phyloP scores from a whole-genome alignment of 2,329 filamentous ascomycete genomes.

The Botrytis porri region DNA sequence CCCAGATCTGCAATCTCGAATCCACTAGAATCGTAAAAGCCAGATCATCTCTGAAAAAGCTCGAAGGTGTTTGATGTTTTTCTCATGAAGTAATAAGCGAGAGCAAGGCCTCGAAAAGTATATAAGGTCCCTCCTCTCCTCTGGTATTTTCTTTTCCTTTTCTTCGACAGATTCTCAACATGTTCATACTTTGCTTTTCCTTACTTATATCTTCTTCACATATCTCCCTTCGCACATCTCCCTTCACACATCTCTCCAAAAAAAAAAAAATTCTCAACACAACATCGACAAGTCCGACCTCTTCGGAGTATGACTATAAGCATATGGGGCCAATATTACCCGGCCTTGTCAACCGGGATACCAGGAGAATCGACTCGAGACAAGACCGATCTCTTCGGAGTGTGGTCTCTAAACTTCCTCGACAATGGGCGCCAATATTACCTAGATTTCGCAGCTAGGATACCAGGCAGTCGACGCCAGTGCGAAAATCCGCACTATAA shows the following conservation, averaged over 20 bases:
- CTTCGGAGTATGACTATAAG: not conserved
- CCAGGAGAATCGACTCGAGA: not conserved
- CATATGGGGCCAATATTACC: not conserved
- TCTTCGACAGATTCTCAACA: not conserved
- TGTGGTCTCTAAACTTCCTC: not conserved
- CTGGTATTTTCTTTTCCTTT: not conserved
- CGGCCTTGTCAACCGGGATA: not conserved
- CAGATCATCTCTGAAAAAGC: not conserved
- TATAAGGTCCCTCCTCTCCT: not conserved
- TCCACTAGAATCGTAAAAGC: not conserved
- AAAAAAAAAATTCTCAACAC: no score
- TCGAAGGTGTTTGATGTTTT: not conserved
- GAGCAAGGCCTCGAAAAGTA: not conserved
- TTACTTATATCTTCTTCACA: not conserved
- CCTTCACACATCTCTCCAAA: no score
- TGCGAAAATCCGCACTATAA: no score
- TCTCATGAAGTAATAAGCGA: not conserved
- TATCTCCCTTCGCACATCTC: not conserved
- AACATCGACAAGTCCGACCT: not conserved
- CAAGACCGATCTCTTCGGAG: not conserved
- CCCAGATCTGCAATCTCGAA: not conserved
- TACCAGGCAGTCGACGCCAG: not conserved
- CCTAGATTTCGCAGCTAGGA: not conserved
- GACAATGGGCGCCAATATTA: not conserved
- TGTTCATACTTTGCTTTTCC: not conserved